Evolutionary conservation across 176 grass and related monocot species (phyloP), one percentile per base, ranked within the genome.

Genomic region (Carex scoparia): DNA sequence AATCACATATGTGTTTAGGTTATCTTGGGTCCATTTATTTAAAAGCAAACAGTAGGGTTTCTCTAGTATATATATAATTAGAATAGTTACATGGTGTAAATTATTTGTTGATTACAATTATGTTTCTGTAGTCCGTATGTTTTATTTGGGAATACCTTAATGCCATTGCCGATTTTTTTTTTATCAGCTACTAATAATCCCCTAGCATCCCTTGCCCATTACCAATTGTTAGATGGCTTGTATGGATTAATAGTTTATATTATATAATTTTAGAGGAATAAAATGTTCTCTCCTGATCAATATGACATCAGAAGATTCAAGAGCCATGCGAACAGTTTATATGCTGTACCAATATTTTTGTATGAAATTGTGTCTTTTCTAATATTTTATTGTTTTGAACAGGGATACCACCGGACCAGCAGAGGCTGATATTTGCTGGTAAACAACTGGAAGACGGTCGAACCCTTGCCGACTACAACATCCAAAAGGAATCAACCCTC

Each of bases 321-420:
- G 33, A 33, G 27, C 16, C 32, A 65, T 32, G 30, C 4, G 12
- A 65, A 30, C 28, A 4, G 13, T 69, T 35, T 13, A 16, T 69
- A 16, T 69, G 14, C 1, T 38, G 33, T 18, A 16, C 33, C 30
- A 23, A 33, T 28, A 37, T 68, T 15, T 68, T 37, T 13, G 10
- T 10, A 68, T 35, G 7, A 68, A 68, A 68, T 67, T 33, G 65
- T 15, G 12, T 32, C 1, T 74, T 49, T 54, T 28, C 32, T 54
- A 31, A 15, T 77, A 11, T 55, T 55, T 77, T 56, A 77, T 77
- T 46, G 23, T 56, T 56, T 27, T 56, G 8, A 57, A 32, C 30
- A 78, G 48, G 74, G 23, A 83, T 83, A 27, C 84, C 84, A 1
- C 84, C 84, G 33, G 84, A 85, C 69, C 84, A 85, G 84, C 84